Base-by-base conservation (phyloP, 768 basidiomycete genomes). In the Phanerochaete carnosa region DNA sequence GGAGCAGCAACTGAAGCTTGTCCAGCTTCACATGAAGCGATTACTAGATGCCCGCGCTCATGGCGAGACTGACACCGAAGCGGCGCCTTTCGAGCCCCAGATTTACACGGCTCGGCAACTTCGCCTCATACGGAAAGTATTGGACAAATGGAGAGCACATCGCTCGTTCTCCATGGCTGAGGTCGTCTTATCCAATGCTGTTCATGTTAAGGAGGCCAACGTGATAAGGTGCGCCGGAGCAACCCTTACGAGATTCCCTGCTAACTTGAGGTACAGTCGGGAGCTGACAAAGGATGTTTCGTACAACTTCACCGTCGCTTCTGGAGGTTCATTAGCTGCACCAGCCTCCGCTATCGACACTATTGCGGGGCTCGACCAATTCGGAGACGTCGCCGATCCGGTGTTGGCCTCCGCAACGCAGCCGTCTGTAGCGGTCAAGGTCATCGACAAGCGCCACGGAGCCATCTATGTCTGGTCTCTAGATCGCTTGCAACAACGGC, bases 81-180 rank as follows among this genome's bases (percentile, higher is more conserved):
- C 82, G 22, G 76, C 81, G 54, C 79, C 80, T 43, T 89, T 90
- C 61, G 95, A 96, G 69, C 88, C 93, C 23, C 83, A 87, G 59
- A 84, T 94, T 53, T 97, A 94, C 74, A 81, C 87, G 19, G 92
- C 90, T 26, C 86, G 77, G 69, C 92, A 97, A 69, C 78, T 95
- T 39, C 80, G 91, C 62, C 75, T 95, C 58, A 92, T 95, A 54
- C 83, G 89, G 67, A 90, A 88, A 70, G 91, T 90, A 9, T 72
- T 98, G 65, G 87, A 88, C 64, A 86, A 83, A 65, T 99, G 96
- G 96, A 82, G 92, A 64, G 81, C 86, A 0, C 88, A 92, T 73
- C 80, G 90, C 25, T 83, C 89, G 7, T 95, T 97, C 70, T 90
- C 88, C 0, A 96, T 98, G 92, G 93, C 95, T 1, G 95, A 98